Base-by-base conservation (phyloP, 805 yeast genomes). In the Metschnikowia koreensis region DNA sequence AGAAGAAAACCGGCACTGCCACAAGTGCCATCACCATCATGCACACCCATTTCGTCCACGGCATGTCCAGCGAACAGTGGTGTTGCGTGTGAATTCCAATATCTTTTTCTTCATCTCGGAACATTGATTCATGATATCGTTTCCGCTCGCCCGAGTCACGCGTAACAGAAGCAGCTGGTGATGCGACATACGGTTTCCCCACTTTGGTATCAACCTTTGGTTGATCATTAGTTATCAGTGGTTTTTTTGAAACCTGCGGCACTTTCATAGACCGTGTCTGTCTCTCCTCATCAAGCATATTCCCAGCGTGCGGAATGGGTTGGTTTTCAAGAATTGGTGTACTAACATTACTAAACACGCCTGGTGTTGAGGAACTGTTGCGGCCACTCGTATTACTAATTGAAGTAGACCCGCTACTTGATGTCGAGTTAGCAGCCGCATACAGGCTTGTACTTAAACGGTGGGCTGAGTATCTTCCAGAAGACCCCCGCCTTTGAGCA, bases 1-100 rank as follows among this genome's bases (percentile, higher is more conserved):
- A 58, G 40, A 73, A 71, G 51, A 64, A 73, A n/a, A 73, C 53
- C 6, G 78, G 78, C 28, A 75, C 75, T 1, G 69, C 58, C 8
- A 74, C 44, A 6, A 73, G 60, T 2, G 73, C 76, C 8, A 66
- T 13, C 3, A 61, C 48, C 73, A 70, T 65, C 61, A 70, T 55
- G 7, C 57, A 11, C 6, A 52, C 31, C 58, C 70, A 71, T 40
- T 51, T 46, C 13, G 57, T 34, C 62, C 63, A 58, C 42, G 56
- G 55, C 38, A 48, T 29, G 16, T 31, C 29, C 15, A 49, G 46
- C 27, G 43, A 36, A 9, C 5, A 17, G 22, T 29, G 31, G 28
- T 42, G 43, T 38, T 34, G 50, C 16, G 41, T 11, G 33, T n/a
- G 16, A 26, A 1, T 8, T 8, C n/a, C 51, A 36, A 5, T 5